Conservation (phyloP, 139 green algal species). For the Chlorella vulgaris region DNA sequence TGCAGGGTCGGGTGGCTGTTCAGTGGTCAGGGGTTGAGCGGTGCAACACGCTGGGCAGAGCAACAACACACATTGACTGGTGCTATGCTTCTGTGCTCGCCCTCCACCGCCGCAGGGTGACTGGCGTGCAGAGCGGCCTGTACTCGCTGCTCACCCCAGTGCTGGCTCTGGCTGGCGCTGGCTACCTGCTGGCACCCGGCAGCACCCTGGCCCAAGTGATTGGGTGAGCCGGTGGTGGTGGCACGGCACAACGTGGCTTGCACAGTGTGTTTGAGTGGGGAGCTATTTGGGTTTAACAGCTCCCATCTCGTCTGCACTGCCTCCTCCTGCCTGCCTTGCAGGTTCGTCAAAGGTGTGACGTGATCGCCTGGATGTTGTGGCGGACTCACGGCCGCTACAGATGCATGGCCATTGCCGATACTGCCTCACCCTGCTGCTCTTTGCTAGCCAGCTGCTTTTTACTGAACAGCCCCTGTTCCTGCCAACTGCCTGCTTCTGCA, state of each 20-base stretch:
- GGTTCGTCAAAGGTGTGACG: constrained; percentile 38
- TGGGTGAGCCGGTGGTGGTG: background rate
- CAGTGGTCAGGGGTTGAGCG: too few relatives aligned
- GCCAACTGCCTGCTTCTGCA: too few relatives aligned
- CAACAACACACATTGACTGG: too few relatives aligned
- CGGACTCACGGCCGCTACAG: too few relatives aligned
- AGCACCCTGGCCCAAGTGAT: constrained; percentile 14
- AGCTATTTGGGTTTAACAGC: background rate
- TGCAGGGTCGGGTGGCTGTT: too few relatives aligned
- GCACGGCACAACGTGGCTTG: background rate
- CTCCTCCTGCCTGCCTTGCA: background rate
- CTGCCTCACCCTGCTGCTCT: too few relatives aligned
- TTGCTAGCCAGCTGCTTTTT: too few relatives aligned
- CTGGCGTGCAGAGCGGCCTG: constrained; percentile 23
- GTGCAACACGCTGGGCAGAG: too few relatives aligned
- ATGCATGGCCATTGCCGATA: too few relatives aligned
- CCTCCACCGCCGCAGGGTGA: constrained; percentile 19
- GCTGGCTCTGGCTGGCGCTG: constrained; percentile 33
- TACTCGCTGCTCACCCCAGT: constrained; percentile 30
- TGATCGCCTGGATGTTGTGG: too few relatives aligned
- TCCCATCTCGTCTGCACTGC: background rate
- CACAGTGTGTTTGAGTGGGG: background rate
- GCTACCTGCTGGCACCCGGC: constrained; percentile 36
- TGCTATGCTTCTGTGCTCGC: background rate
- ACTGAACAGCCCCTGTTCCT: too few relatives aligned